A percentile compares a stretch with the other conserved stretches of the same genome.
Evolutionary conservation across 345 rosid genomes (phyloP).

Genomic region (Gynandropsis gynandra): DNA sequence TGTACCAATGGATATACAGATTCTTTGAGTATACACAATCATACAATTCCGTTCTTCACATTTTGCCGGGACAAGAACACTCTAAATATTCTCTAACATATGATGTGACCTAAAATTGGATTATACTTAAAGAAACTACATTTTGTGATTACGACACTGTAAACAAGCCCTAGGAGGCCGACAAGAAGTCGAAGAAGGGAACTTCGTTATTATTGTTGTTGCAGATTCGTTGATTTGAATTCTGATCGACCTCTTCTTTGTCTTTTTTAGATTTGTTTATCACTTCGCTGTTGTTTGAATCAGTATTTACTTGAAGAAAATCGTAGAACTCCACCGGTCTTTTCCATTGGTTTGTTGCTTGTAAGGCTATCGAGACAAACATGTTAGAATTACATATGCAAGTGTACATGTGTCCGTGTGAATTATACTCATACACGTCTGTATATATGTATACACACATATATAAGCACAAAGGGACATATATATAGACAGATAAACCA

Average conservation of each 20-base stretch:
- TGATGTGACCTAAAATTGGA: too few relatives aligned
- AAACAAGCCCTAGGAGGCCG: slow-evolving; percentile 27
- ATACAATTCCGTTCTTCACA: too few relatives aligned
- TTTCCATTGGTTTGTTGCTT: slow-evolving; percentile 11
- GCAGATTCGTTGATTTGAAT: slow-evolving; percentile 24
- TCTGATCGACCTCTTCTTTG: slow-evolving; percentile 45
- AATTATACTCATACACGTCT: too few relatives aligned
- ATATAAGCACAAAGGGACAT: too few relatives aligned
- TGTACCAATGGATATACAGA: too few relatives aligned
- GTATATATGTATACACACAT: too few relatives aligned
- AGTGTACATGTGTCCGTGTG: background rate
- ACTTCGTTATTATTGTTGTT: slow-evolving; percentile 17
- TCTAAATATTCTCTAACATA: too few relatives aligned
- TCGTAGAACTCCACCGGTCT: slow-evolving; percentile 49
- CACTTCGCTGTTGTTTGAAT: slow-evolving; percentile 50
- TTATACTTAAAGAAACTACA: too few relatives aligned
- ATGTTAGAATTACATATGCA: background rate
- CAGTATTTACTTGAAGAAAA: slow-evolving; percentile 60
- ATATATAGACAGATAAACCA: too few relatives aligned
- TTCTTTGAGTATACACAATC: too few relatives aligned
- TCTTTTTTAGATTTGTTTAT: slow-evolving; percentile 38
- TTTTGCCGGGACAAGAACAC: too few relatives aligned
- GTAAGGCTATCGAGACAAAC: background rate
- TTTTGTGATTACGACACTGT: too few relatives aligned
- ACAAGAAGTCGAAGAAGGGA: slow-evolving; percentile 55